Conservation (phyloP, 1,284 basidiomycete genomes). For the Violaceomyces palustris region DNA sequence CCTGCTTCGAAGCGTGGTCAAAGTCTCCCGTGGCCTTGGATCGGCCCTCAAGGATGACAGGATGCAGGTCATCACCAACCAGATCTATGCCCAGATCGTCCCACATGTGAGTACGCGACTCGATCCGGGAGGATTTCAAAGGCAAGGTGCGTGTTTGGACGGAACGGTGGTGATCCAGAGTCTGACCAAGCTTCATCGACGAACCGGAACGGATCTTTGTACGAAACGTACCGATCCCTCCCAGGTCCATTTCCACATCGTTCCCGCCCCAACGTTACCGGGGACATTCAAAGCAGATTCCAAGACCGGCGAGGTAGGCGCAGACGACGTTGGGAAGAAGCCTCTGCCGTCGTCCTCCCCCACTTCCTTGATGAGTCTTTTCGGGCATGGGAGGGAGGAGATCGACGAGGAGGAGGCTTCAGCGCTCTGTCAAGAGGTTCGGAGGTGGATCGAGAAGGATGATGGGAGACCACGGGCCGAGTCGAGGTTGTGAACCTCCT, state of each 20-base stretch:
- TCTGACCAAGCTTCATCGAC: constrained; percentile 1
- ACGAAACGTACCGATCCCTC: background rate
- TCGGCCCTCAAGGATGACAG: constrained; percentile 29
- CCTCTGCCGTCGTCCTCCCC: constrained; percentile 6
- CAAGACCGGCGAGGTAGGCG: background rate
- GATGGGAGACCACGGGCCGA: too few relatives aligned
- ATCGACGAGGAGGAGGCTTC: constrained; percentile 33
- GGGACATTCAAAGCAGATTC: constrained; percentile 16
- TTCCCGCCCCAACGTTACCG: constrained; percentile 64
- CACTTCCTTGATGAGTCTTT: constrained; percentile 11
- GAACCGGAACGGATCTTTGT: background rate
- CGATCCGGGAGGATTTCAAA: background rate
- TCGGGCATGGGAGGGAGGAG: constrained; percentile 38
- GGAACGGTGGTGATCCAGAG: background rate
- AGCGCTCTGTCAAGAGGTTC: background rate
- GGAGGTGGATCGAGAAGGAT: too few relatives aligned
- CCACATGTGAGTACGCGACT: constrained; percentile 61
- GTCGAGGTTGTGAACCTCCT: too few relatives aligned
- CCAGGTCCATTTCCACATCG: constrained; percentile 73
- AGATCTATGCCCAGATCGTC: constrained; percentile 74
- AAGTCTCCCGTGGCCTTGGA: background rate
- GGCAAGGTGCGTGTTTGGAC: background rate
- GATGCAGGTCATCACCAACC: constrained; percentile 52
- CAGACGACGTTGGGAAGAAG: constrained; percentile 1
- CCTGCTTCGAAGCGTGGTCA: constrained; percentile 4